These are phyloP conservation scores for Colletotrichum aenigma DNA, from an alignment of 2,329 filamentous ascomycete species.

Conservation along the genomic window DNA sequence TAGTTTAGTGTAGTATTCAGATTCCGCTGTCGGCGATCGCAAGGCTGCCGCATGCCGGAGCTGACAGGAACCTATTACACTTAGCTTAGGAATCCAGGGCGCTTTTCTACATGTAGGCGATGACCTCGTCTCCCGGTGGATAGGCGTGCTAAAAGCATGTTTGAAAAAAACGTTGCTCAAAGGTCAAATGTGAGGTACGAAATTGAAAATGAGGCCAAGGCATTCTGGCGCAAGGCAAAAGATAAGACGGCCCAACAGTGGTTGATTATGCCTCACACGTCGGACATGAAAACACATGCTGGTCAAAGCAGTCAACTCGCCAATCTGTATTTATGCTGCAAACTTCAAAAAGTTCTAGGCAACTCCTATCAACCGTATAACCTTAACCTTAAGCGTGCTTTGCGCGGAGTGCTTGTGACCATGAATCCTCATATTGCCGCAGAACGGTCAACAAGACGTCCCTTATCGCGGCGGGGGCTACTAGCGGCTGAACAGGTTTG, in stretches of 20 bases:
- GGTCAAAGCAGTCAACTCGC: neutral
- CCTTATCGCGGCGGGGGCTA: neutral
- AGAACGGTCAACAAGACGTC: neutral
- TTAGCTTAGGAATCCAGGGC: neutral
- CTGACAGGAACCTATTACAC: neutral
- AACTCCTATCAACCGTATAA: neutral
- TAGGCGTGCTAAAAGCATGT: too few species aligned
- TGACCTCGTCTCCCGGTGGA: too few species aligned
- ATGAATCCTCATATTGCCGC: neutral
- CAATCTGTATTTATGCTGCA: neutral
- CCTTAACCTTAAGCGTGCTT: neutral
- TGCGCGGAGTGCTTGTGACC: neutral
- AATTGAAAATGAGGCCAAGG: neutral
- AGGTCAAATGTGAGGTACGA: too few species aligned
- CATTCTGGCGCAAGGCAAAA: neutral
- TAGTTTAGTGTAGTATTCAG: neutral
- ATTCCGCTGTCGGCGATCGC: neutral
- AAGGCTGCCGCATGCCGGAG: neutral
- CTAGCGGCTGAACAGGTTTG: too few species aligned
- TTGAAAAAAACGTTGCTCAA: too few species aligned
- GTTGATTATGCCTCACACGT: neutral
- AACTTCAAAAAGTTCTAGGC: neutral
- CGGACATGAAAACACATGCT: neutral
- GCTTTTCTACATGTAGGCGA: too few species aligned
- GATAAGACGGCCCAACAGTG: neutral